phyloP scores from a whole-genome alignment of 2,329 filamentous ascomycete species.

The Penicillium frequentans region DNA sequence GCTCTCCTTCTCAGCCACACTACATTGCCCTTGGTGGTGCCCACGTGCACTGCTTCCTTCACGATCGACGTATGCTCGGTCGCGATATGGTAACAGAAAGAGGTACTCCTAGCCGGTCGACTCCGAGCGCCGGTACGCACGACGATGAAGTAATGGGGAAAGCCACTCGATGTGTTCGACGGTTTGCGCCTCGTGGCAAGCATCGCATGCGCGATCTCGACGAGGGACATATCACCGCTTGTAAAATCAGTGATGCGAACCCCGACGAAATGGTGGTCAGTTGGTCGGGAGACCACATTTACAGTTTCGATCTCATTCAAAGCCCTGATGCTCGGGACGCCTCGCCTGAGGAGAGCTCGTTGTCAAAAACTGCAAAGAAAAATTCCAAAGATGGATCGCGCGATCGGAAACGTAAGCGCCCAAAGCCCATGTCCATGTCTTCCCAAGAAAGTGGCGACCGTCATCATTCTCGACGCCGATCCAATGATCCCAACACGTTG shows the following conservation, averaged over 20 bases:
- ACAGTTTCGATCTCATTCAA: conserved; percentile 64
- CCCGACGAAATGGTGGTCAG: conserved; percentile 68
- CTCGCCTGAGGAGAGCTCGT: conserved; percentile 27
- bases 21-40: conserved; percentile 70
- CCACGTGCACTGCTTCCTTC: conserved; percentile 67
- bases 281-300: conserved; percentile 67
- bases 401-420: conserved; percentile 59
- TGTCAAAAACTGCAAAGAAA: conserved; percentile 16
- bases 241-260: conserved; percentile 68
- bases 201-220: conserved; percentile 47
- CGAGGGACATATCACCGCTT: conserved; percentile 67
- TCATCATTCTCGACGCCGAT: conserved; percentile 47
- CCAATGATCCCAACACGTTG: conserved; percentile 40
- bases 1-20: conserved; percentile 65
- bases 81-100: conserved; percentile 57
- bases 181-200: conserved; percentile 65
- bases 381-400: conserved; percentile 24
- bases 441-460: conserved; percentile 45
- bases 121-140: conserved; percentile 43
- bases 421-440: conserved; percentile 46
- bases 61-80: conserved; percentile 67
- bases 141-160: conserved; percentile 58
- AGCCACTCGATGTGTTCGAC: conserved; percentile 65
- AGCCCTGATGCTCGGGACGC: conserved; percentile 56
- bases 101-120: conserved; percentile 45